A percentile compares a stretch with the other conserved stretches of the same genome.
Conservation (phyloP, 2,329 filamentous ascomycete genomes). For the Cytospora piceicola region DNA sequence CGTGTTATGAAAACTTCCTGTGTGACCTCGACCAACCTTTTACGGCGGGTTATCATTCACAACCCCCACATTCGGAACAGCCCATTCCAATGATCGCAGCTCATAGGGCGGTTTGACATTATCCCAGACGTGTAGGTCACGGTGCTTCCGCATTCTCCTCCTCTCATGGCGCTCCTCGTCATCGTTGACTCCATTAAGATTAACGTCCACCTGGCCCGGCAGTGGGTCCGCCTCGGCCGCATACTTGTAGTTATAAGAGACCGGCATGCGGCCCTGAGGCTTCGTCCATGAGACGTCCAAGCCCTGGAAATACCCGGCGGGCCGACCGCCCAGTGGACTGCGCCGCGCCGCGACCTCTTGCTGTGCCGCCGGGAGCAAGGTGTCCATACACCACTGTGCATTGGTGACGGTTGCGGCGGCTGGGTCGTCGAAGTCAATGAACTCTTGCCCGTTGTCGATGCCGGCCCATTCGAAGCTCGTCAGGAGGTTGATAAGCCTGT, state of each 20-base stretch:
- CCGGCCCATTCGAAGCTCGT: not conserved
- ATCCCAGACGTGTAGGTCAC: not conserved
- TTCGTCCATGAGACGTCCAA: constrained; percentile 16
- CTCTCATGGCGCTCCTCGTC: not conserved
- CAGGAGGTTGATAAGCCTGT: not conserved
- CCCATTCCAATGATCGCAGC: constrained; percentile 5
- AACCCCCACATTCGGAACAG: not conserved
- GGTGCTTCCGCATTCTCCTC: not conserved
- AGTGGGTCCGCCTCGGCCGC: not conserved
- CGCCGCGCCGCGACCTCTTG: not conserved
- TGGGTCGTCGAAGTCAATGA: not conserved
- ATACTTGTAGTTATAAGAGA: not conserved
- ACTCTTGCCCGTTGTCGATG: not conserved
- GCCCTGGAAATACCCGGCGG: constrained; percentile 3
- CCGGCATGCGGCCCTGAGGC: not conserved
- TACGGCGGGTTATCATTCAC: not conserved
- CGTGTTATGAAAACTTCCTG: too few relatives aligned
- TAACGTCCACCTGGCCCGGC: not conserved
- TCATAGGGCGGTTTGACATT: constrained; percentile 12
- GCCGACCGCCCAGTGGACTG: not conserved
- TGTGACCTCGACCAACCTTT: not conserved
- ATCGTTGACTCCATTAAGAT: too few relatives aligned
- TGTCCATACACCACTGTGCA: constrained; percentile 8
- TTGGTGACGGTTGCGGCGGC: not conserved
- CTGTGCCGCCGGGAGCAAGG: constrained; percentile 1